phyloP scores from a whole-genome alignment of 352 stramenopile species.

The Globisporangium spiculum region DNA sequence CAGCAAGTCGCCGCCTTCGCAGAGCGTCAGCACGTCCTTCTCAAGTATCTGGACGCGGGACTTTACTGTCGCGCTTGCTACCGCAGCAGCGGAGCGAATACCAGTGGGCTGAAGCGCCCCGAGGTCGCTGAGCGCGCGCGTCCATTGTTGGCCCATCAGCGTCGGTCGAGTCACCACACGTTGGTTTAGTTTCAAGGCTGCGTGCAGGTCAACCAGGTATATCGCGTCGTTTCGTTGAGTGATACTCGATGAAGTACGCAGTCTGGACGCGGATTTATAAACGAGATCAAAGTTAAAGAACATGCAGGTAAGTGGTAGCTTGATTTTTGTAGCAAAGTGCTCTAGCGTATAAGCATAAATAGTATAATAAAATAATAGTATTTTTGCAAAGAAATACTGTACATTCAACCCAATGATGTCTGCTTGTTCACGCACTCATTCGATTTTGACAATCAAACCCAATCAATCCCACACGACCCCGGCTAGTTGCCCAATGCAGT shows the following conservation, averaged over 20 bases:
- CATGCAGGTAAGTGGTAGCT: background rate
- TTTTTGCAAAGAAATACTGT: background rate
- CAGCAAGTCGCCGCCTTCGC: slow-evolving; percentile 55
- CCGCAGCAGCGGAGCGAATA: background rate
- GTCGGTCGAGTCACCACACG: background rate
- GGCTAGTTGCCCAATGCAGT: background rate
- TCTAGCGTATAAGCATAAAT: no score
- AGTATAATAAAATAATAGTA: no score
- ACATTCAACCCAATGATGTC: background rate
- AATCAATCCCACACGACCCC: background rate
- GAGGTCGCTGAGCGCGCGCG: background rate
- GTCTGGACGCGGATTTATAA: background rate
- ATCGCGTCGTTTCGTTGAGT: background rate
- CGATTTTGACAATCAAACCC: background rate
- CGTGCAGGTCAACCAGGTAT: background rate
- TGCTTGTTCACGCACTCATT: background rate
- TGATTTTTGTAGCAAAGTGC: background rate
- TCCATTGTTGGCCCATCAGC: slow-evolving; percentile 4
- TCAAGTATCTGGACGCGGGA: slow-evolving; percentile 1
- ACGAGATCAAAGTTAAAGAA: background rate
- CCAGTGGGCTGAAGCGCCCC: background rate
- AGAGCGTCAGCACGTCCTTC: slow-evolving; percentile 44
- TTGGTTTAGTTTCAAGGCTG: background rate
- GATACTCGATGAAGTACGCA: background rate
- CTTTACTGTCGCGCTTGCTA: background rate